These are phyloP conservation scores for Cichorium intybus DNA, from an alignment of 140 eudicot species.

Conservation along the genomic window DNA sequence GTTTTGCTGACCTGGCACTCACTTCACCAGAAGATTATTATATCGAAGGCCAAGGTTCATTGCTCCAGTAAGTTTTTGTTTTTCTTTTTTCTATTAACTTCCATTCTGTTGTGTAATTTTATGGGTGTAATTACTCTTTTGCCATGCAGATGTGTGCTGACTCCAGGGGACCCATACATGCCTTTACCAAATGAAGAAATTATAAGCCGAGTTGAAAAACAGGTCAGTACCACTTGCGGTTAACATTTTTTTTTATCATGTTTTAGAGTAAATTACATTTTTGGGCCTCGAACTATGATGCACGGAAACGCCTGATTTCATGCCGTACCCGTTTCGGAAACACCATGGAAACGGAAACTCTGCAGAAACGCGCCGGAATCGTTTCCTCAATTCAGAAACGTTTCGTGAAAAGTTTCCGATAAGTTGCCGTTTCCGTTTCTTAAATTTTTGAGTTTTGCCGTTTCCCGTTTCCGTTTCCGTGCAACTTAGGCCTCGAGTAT, in stretches of 20 bases:
- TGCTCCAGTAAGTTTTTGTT: conserved; percentile 76
- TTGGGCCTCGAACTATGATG: background rate
- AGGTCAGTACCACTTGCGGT: conserved; percentile 38
- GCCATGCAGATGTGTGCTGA: conserved; percentile 77
- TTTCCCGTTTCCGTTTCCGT: no score
- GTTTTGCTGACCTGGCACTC: conserved; percentile 97
- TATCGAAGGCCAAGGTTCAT: conserved; percentile 89
- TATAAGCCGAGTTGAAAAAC: conserved; percentile 70
- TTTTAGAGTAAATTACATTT: background rate
- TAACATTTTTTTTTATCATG: background rate
- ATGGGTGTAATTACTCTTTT: conserved; percentile 1
- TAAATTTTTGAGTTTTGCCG: no score
- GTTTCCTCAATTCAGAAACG: no score
- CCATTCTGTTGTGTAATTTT: no score
- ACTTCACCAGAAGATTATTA: conserved; percentile 95
- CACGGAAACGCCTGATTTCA: no score
- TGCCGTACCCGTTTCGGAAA: no score
- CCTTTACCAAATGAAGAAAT: conserved; percentile 94
- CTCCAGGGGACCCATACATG: conserved; percentile 99
- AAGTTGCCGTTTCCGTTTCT: no score
- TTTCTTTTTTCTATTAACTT: background rate
- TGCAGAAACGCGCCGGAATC: no score
- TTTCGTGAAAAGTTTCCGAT: no score
- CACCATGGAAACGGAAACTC: no score
- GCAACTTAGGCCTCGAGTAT: no score